phyloP scores from a whole-genome alignment of 2,329 filamentous ascomycete species.

The Colletotrichum sp. region DNA sequence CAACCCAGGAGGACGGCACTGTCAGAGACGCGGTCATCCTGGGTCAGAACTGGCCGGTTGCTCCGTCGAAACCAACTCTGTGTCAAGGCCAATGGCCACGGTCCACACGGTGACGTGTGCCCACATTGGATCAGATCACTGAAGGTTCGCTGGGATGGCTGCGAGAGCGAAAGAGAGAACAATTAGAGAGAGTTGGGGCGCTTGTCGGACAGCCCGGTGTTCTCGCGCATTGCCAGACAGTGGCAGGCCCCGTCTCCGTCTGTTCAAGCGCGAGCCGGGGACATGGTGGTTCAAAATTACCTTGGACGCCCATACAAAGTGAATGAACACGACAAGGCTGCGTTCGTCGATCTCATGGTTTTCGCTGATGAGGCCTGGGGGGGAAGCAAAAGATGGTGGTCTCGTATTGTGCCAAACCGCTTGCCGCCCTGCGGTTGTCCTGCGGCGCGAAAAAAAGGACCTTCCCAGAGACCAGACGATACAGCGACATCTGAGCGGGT shows the following conservation, averaged over 20 bases:
- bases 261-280: not conserved
- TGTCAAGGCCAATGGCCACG: conserved; percentile 3
- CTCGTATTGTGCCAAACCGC: not conserved
- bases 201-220: not conserved
- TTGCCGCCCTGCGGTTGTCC: not conserved
- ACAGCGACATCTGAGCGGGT: not conserved
- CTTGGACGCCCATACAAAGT: not conserved
- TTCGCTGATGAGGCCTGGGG: not conserved
- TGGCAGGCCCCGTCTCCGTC: not conserved
- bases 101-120: conserved; percentile 7
- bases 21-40: not conserved
- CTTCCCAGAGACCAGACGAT: not conserved
- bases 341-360: not conserved
- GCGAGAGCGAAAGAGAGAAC: not conserved
- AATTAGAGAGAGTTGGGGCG: not conserved
- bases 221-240: not conserved
- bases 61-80: conserved; percentile 17
- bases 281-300: not conserved
- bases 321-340: not conserved
- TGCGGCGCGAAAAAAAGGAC: not conserved
- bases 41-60: not conserved
- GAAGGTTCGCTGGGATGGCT: conserved; percentile 7
- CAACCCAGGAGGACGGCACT: not conserved
- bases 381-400: not conserved
- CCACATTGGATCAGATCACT: not conserved